Percentiles rank a stretch among this genome's conserved stretches.
phyloP scores from a whole-genome alignment of 2,329 filamentous ascomycete species.

The Tolypocladium cylindrosporum region DNA sequence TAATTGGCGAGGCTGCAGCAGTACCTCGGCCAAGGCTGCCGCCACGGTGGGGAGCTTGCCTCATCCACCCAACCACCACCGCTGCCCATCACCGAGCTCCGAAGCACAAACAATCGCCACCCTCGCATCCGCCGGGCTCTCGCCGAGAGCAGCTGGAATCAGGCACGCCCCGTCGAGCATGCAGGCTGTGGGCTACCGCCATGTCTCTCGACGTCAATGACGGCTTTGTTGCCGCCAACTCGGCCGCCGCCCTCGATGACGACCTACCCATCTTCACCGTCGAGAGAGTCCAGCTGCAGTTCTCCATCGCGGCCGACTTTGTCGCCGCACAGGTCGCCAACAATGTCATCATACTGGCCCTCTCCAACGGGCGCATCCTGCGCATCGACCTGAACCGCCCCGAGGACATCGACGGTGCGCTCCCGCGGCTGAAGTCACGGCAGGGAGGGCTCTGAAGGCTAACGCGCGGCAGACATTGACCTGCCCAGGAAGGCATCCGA shows the following conservation, averaged over 20 bases:
- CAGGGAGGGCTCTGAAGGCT: conserved; percentile 4
- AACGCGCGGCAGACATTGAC: conserved; percentile 67
- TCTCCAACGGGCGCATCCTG: conserved; percentile 85
- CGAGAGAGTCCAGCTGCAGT: conserved; percentile 84
- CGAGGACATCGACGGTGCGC: conserved; percentile 80
- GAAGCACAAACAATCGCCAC: not conserved
- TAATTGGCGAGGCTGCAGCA: not conserved
- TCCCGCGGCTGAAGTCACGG: not conserved
- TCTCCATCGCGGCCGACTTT: conserved; percentile 90
- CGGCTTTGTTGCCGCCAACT: conserved; percentile 62
- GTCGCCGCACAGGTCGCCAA: conserved; percentile 95
- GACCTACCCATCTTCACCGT: conserved; percentile 88
- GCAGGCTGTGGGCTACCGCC: conserved; percentile 6
- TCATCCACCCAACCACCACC: not conserved
- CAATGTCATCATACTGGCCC: conserved; percentile 85
- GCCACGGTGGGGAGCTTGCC: not conserved
- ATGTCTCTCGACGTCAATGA: conserved; percentile 34
- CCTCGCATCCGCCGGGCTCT: not conserved
- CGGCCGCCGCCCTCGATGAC: conserved; percentile 51
- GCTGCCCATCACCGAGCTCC: not conserved
- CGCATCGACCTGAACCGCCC: conserved; percentile 90
- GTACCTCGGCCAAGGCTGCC: not conserved
- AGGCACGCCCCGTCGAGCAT: conserved; percentile 5
- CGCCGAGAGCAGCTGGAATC: not conserved
- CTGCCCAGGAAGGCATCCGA: conserved; percentile 88